Conservation (phyloP, 768 basidiomycete species). For the Lanmaoa pseudosensibilis region DNA sequence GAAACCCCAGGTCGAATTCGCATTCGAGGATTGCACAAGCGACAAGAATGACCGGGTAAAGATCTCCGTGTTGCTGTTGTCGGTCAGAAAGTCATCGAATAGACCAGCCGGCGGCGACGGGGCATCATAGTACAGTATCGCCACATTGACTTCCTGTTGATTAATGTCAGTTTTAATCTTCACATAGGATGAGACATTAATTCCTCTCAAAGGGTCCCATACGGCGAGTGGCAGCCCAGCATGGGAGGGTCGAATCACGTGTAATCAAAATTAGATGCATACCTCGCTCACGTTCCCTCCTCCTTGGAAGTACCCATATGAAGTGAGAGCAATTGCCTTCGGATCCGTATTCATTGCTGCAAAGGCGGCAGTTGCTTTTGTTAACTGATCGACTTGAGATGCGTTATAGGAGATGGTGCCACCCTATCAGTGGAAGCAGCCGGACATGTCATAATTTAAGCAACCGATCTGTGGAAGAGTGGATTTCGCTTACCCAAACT, state of each 20-base stretch:
- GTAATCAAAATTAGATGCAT: constrained; percentile 9
- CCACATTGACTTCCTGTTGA: constrained; percentile 18
- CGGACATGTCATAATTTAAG: background rate
- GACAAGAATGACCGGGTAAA: constrained; percentile 27
- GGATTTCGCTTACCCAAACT: constrained; percentile 22
- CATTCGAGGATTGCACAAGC: constrained; percentile 22
- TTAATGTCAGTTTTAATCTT: constrained; percentile 6
- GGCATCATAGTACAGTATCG: constrained; percentile 58
- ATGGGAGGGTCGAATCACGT: background rate
- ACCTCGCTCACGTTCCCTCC: constrained; percentile 39
- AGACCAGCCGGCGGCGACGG: constrained; percentile 31
- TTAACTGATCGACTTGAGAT: constrained; percentile 20
- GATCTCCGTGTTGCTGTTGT: constrained; percentile 7
- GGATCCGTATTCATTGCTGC: constrained; percentile 22
- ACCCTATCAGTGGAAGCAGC: constrained; percentile 37
- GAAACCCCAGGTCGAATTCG: constrained; percentile 19
- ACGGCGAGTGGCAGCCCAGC: background rate
- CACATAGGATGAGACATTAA: constrained; percentile 1
- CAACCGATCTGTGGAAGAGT: constrained; percentile 2
- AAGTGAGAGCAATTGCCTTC: constrained; percentile 41
- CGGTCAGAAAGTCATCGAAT: constrained; percentile 33
- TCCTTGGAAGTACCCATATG: constrained; percentile 31
- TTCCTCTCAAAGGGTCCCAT: background rate
- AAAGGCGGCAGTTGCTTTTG: constrained; percentile 27
- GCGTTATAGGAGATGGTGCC: constrained; percentile 40